These are phyloP conservation scores for Wickerhamomyces pijperi DNA, from an alignment of 805 yeast species.

Conservation along the genomic window DNA sequence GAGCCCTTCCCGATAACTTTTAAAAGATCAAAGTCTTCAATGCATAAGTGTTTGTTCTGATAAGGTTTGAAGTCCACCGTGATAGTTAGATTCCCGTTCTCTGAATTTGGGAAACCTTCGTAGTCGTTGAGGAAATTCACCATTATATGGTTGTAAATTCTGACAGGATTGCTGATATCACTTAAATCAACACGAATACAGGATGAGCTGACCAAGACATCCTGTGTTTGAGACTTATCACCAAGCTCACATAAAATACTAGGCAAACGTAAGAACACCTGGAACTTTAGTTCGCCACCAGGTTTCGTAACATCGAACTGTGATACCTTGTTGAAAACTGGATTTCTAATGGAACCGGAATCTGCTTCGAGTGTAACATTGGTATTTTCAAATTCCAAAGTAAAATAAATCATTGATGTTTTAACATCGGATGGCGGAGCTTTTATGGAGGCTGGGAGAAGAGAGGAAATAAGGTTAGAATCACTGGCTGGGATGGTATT, in stretches of 20 bases:
- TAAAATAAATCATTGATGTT: slow-evolving; percentile 68
- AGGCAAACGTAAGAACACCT: slow-evolving; percentile 72
- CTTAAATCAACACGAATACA: slow-evolving; percentile 49
- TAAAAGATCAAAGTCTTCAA: slow-evolving; percentile 85
- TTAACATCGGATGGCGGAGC: slow-evolving; percentile 43
- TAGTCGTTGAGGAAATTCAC: slow-evolving; percentile 25
- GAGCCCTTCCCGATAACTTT: slow-evolving; percentile 98
- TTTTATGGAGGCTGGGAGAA: slow-evolving; percentile 43
- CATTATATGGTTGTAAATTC: slow-evolving; percentile 63
- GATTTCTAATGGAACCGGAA: slow-evolving; percentile 66
- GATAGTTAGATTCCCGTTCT: slow-evolving; percentile 43
- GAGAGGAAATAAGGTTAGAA: slow-evolving; percentile 8
- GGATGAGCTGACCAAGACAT: slow-evolving; percentile 66
- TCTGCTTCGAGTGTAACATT: slow-evolving; percentile 82
- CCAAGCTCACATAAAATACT: slow-evolving; percentile 39
- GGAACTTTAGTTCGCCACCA: slow-evolving; percentile 53
- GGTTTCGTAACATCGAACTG: slow-evolving; percentile 78
- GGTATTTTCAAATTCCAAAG: slow-evolving; percentile 90
- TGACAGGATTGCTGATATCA: slow-evolving; percentile 33
- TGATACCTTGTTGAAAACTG: slow-evolving; percentile 82
- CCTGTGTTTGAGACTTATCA: slow-evolving; percentile 29
- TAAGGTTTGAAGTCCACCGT: slow-evolving; percentile 63
- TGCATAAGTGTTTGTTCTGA: slow-evolving; percentile 56
- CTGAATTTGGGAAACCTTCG: slow-evolving; percentile 3
- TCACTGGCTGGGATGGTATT: slow-evolving; percentile 4